Percentiles rank a stretch among this genome's conserved stretches.
phyloP scores from a whole-genome alignment of 176 grass and related monocot genomes.

The Triticum aestivum region IWGSC_CS_RefSeq_v2.1 NC_057796.1:271449749-271450248 shows the following conservation, averaged over 20 bases:
- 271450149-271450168: too few species aligned
- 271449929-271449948: not conserved
- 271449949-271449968: slow-evolving; percentile 1
- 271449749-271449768: slow-evolving; percentile 37
- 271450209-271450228: not conserved
- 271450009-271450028: not conserved
- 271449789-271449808: slow-evolving; percentile 36
- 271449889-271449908: slow-evolving; percentile 31
- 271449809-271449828: slow-evolving; percentile 34
- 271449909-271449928: slow-evolving; percentile 40
- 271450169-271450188: too few species aligned
- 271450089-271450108: not conserved
- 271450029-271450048: not conserved
- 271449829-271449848: slow-evolving; percentile 31
- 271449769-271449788: slow-evolving; percentile 29
- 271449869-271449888: slow-evolving; percentile 7
- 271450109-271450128: not conserved
- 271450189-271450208: too few species aligned
- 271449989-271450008: not conserved
- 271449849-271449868: slow-evolving; percentile 16
- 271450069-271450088: not conserved
- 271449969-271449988: not conserved
- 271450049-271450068: not conserved
- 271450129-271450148: too few species aligned
- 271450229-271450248: not conserved